Evolutionary conservation across 1,284 basidiomycete species (phyloP), one percentile per base, ranked within the genome.

Genomic region (Athelia sp.): DNA sequence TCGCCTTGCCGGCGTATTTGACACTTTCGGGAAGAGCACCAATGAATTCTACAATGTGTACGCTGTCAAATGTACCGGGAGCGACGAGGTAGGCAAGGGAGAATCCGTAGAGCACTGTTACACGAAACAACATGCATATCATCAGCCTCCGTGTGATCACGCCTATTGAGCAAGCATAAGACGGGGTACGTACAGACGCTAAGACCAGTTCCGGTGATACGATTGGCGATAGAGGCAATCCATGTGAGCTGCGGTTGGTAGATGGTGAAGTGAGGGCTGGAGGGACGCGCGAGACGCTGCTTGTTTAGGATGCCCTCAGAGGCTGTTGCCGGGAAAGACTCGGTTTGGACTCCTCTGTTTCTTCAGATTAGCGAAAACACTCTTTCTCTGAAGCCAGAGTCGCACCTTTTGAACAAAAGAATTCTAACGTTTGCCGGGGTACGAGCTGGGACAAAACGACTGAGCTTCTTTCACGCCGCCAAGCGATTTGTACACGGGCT

Each of bases 181-280:
- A 29, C 26, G 26, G 26, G 36, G 38, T 50, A 84, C 90, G 62
- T 62, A 93, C 90, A 75, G 52, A 78, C 82, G 53, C 86, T 87
- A 48, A 99, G 75, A 10, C 76, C 90, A 19, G 71, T 78, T 52
- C 97, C 96, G 4, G 93, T 91, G 44, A 82, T 69, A 67, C 96
- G 89, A 73, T 98, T 87, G 26, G 78, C 79, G 61, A 96, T 93
- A 14, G 93, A 97, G 2, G 71, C 78, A 50, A 87, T 34, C 92
- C 91, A 97, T 40, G 96, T 98, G 43, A 93, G 69, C 68, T 98
- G 95, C 18, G 93, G 93, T 68, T 97, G 90, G 74, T 98, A 99
- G 70, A 98, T 98, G 45, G 91, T 91, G 61, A 95, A 88, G 69
- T 98, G 93, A 19, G 97, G 96, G 60, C 87, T 90, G 51, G 78